Base-by-base conservation (phyloP, 768 basidiomycete species). In the Mycena vitilis region DNA sequence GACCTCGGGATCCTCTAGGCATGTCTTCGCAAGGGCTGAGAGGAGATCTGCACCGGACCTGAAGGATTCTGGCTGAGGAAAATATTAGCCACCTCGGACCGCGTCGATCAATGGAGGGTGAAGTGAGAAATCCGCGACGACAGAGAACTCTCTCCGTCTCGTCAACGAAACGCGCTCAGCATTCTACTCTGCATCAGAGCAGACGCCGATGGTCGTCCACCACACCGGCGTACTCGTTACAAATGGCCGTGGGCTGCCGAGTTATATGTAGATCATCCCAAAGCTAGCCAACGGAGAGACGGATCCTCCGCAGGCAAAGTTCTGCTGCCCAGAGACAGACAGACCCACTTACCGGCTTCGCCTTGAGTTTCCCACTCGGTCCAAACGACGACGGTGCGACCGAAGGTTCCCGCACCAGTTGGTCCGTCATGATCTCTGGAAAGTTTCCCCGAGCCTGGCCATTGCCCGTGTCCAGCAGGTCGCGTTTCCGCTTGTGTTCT, bases 1-100 rank as follows among this genome's bases (percentile, higher is more conserved):
- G 60, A 84, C 82, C 55, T 78, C 65, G 4, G 78, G 75, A 13
- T 74, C 77, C 62, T 76, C 62, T n/a, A 65, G 2, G 38, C 62
- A 66, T 42, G 65, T 30, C 15, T 48, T 60, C 20, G 8, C 16
- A 1, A 72, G 63, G 6, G 66, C 72, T 9, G 66, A 51, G 9
- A 71, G 64, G 10, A 71, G 60, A 4, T 68, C 70, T 20, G 66
- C 51, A 23, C 48, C 37, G 11, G 16, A 66, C 12, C 16, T 37
- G 58, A 69, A 73, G 0, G 60, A 13, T 12, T 60, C 55, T 18
- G 72, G 67, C 72, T 73, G 5, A 38, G 15, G 40, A 40, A 40
- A 9, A 40, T 15, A 15, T 10, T 11, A 15, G 15, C 40, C 40
- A 40, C 15, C 2, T 15, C 40, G 40, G 25, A 15, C 6, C 6